Percentiles rank a stretch among this genome's conserved stretches.
phyloP scores from a whole-genome alignment of 1,284 basidiomycete species.

The Trichosporon coremiiforme region DNA sequence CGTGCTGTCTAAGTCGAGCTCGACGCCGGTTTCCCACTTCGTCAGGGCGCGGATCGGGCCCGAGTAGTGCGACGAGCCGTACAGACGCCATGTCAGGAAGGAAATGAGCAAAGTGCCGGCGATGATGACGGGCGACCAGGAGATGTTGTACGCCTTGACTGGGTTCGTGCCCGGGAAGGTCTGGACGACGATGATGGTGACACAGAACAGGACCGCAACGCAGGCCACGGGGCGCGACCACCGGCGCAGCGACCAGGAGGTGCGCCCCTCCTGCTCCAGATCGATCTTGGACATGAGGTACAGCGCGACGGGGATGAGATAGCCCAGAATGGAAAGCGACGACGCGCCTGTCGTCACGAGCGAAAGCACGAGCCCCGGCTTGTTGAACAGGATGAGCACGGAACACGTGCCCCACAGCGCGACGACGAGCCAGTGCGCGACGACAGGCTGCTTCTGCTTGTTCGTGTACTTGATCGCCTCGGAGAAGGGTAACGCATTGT shows the following conservation, averaged over 20 bases:
- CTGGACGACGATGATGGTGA: constrained; percentile 43
- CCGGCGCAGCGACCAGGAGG: constrained; percentile 49
- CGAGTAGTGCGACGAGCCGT: constrained; percentile 44
- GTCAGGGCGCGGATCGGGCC: constrained; percentile 55
- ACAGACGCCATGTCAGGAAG: constrained; percentile 37
- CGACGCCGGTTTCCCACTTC: constrained; percentile 56
- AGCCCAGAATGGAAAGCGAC: constrained; percentile 48
- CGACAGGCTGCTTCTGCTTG: constrained; percentile 44
- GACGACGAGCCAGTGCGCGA: constrained; percentile 53
- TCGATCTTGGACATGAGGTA: constrained; percentile 50
- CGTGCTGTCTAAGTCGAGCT: constrained; percentile 47
- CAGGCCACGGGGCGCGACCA: constrained; percentile 47
- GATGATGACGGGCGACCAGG: constrained; percentile 52
- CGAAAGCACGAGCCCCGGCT: constrained; percentile 39
- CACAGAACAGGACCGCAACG: constrained; percentile 41
- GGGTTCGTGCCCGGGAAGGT: constrained; percentile 45
- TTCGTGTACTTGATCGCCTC: constrained; percentile 48
- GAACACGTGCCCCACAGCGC: constrained; percentile 39
- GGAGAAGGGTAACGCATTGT: constrained; percentile 54
- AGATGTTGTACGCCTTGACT: constrained; percentile 43
- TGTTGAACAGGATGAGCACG: constrained; percentile 39
- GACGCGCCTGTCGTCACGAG: constrained; percentile 47
- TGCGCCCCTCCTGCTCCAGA: constrained; percentile 50
- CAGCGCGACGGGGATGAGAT: constrained; percentile 44
- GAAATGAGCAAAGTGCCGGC: constrained; percentile 45